Conservation (phyloP, 192 early-diverging fungal genomes). For the Pilaira anomala region DNA sequence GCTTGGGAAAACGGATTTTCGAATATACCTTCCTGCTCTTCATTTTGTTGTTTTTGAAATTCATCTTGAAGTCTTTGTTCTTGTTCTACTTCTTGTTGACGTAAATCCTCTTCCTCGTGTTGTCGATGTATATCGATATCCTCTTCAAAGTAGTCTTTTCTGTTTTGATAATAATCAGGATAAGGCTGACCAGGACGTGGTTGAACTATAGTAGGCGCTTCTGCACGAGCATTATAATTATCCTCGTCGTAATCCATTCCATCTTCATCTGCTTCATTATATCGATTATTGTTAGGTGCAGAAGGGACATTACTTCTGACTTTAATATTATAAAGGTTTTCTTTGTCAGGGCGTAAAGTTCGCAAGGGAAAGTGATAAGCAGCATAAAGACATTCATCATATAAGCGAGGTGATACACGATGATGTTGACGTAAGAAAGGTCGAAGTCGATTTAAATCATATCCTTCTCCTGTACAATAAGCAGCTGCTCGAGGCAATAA, state of each 20-base stretch:
- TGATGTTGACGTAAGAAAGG: constrained; percentile 47
- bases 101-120: not conserved
- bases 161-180: constrained; percentile 9
- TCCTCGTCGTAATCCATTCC: constrained; percentile 35
- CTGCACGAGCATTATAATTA: constrained; percentile 11
- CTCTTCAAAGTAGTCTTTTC: not conserved
- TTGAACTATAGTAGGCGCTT: not conserved
- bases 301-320: constrained; percentile 24
- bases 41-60: not conserved
- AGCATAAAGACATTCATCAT: constrained; percentile 55
- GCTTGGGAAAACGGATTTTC: not conserved
- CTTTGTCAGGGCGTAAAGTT: constrained; percentile 33
- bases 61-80: not conserved
- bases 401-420: constrained; percentile 48
- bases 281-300: not conserved
- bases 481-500: constrained; percentile 63
- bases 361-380: constrained; percentile 55
- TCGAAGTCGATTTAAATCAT: constrained; percentile 42
- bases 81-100: not conserved
- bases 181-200: constrained; percentile 16
- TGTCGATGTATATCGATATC: not conserved
- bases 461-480: constrained; percentile 72
- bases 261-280: constrained; percentile 9
- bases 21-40: not conserved
- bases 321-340: constrained; percentile 29